Base-by-base conservation (phyloP, 768 basidiomycete genomes). In the Lactarius tabidus region DNA sequence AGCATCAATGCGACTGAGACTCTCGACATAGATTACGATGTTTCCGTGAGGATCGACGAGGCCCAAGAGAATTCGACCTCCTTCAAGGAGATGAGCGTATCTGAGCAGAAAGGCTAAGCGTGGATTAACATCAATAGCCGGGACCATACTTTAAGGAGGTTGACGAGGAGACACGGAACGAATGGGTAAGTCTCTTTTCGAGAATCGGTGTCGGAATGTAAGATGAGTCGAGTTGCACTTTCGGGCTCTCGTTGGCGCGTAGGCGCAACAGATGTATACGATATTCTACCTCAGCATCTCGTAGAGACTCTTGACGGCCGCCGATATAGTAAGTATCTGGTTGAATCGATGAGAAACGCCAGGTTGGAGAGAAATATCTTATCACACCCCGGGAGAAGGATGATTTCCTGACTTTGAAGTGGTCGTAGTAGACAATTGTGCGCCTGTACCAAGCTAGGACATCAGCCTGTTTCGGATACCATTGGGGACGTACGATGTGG, bases 1-100 rank as follows among this genome's bases (percentile, higher is more conserved):
- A 4, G 28, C 12, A 26, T 52, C 58, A 5, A 65, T 23, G 1
- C 28, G 28, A 15, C 31, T n/a, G 10, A 55, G 41, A 6, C 59
- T 23, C 33, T 66, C 59, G 20, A 66, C 18, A 51, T 61, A 66
- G 9, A 66, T 38, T 8, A 18, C 9, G 38, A 66, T 35, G 18
- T 61, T 56, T 35, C 56, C 51, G 0, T n/a, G 29, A 29, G 52
- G 9, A 38, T 56, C 35, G 10, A 43, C 29, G 17, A 57, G 36
- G 3, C 45, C 60, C 4, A 61, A 54, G 6, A n/a, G n/a, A n/a
- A n/a, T n/a, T n/a, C n/a, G n/a, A n/a, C n/a, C n/a, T n/a, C n/a
- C n/a, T n/a, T n/a, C n/a, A n/a, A n/a, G n/a, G n/a, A 61, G 29
- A 15, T 61, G 64, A 10, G 12, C 45, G 2, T 48, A 48, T 48